Base-by-base conservation (phyloP, 352 stramenopile genomes). In the Phytophthora syringae region DNA sequence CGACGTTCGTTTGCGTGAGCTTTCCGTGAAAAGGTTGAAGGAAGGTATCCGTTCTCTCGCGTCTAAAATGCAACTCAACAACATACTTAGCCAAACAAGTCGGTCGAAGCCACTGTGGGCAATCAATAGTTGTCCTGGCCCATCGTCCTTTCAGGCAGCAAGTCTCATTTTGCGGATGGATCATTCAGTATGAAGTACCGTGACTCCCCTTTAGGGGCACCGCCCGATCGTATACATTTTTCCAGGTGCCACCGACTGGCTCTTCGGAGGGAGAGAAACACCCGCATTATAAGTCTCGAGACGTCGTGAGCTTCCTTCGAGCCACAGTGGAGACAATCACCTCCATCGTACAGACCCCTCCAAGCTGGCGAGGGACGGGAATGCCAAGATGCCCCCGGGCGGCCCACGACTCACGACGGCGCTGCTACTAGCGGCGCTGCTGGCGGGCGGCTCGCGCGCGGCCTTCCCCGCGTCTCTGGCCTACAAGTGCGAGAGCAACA, bases 401-500 rank as follows among this genome's bases (percentile, higher is more conserved):
- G 54, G 21, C 24, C 52, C n/a, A 65, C 59, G 64, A 63, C 30
- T 43, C 36, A 37, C 21, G 13, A 49, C 13, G 11, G 20, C 32
- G 3, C 11, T 49, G 28, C 32, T 55, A 10, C 6, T 28, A 21
- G 6, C 16, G 21, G 9, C n/a, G 11, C 22, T 48, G 21, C 9
- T 27, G 11, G 7, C 27, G n/a, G 16, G 24, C 10, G 3, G 60
- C 13, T 11, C 10, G 2, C 11, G 59, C 21, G 54, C 50, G 7
- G 62, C 53, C 28, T 88, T 89, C 45, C 77, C 77, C 3, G 34
- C 63, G 2, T 54, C 36, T 21, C 47, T 84, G 22, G 60, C 62
- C 5, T 93, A 91, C 65, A 73, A 68, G 36, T 93, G 84, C 66
- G 56, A 75, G 44, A 52, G 24, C 6, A 69, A 67, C 51, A 78